Evolutionary conservation across 352 stramenopile genomes (phyloP), one percentile per base, ranked within the genome.

Genomic region (Phytopythium sindhum): DNA sequence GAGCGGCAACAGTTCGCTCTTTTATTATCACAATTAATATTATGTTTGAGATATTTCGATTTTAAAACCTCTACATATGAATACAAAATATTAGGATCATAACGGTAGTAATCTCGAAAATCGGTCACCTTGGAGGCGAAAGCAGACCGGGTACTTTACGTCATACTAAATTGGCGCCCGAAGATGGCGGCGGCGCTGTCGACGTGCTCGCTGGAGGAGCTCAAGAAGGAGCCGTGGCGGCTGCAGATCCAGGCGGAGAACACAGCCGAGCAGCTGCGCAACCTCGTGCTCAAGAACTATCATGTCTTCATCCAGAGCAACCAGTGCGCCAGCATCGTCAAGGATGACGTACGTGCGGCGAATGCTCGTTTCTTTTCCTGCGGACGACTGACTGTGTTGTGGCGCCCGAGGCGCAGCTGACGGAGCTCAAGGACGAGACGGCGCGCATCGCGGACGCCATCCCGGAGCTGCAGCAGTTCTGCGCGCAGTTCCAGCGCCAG

Each of bases 271-370:
- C 83, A 95, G 68, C 65, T 95, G 57, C 86, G 89, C 47, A 78
- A 67, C 31, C 81, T 96, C 35, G 86, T 95, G 57, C 72, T 96
- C 41, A 88, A 92, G 65, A 95, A 97, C 67, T 97, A 97, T 67
- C 84, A 93, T 65, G 84, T 97, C 37, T 96, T 96, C 63, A 93
- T 97, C 63, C 84, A 96, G 70, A 97, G 86, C 68, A 92, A 94
- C 63, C 88, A 95, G 65, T 94, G 89, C 72, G 81, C 85, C 10
- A 73, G 76, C 28, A 78, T 95, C 52, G 88, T 96, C 68, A 88
- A 91, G 51, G 72, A 91, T 60, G 82, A 93, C 59, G 80, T 90
- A 52, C 31, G 76, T 71, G n/a, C n/a, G n/a, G n/a, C n/a, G n/a
- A n/a, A n/a, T n/a, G n/a, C 1, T 44, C 12, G 17, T 2, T 17